Percentiles rank a stretch among this genome's conserved stretches.
Evolutionary conservation across 345 rosid genomes (phyloP).

Genomic region (Fremontodendron californicum): DNA sequence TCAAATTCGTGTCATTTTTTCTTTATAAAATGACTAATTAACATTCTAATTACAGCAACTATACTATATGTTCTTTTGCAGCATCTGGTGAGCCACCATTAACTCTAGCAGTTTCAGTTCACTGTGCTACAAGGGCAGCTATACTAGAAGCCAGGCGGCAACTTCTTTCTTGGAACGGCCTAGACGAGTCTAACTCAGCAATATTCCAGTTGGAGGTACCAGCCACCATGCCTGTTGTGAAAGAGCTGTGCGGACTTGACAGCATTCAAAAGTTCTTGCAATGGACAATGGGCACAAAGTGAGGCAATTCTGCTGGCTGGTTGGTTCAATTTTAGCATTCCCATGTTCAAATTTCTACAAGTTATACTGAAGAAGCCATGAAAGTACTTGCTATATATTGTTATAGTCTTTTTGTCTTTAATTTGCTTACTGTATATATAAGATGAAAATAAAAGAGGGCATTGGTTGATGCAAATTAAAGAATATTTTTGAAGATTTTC

Average conservation of each 20-base stretch:
- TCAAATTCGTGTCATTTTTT: neutral
- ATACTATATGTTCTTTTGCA: conserved; percentile 21
- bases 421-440: too few relatives aligned
- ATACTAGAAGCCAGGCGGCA: conserved; percentile 68
- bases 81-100: conserved; percentile 95
- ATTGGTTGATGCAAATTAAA: too few relatives aligned
- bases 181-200: conserved; percentile 13
- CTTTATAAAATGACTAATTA: neutral
- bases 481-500: too few relatives aligned
- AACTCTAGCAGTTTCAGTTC: conserved; percentile 76
- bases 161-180: conserved; percentile 43
- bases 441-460: too few relatives aligned
- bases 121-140: conserved; percentile 81
- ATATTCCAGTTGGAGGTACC: conserved; percentile 40
- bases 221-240: conserved; percentile 23
- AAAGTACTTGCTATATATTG: too few relatives aligned
- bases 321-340: conserved; percentile 59
- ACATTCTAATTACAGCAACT: neutral
- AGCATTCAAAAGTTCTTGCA: neutral
- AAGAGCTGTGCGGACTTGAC: conserved; percentile 41
- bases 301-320: neutral
- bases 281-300: neutral
- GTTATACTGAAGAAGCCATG: too few relatives aligned
- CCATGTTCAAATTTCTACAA: too few relatives aligned
- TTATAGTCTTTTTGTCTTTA: too few relatives aligned